Conservation (phyloP, 768 basidiomycete genomes). For the Pulveroboletus frians region DNA sequence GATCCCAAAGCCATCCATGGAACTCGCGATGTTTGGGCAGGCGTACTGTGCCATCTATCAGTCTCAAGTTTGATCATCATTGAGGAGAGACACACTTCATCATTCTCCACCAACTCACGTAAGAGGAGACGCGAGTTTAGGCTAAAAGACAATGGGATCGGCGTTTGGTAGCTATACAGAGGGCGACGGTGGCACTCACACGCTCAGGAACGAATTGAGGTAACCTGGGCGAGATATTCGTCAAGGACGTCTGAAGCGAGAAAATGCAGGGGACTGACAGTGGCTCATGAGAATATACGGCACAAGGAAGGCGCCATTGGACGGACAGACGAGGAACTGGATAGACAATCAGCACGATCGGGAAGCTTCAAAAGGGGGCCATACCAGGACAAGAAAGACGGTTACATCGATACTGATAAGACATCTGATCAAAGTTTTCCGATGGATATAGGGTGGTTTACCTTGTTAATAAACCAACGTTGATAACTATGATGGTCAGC, state of each 20-base stretch:
- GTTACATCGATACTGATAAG: conserved; percentile 27
- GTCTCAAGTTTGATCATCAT: neutral
- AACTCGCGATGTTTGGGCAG: conserved; percentile 25
- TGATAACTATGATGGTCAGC: conserved; percentile 31
- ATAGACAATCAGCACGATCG: neutral
- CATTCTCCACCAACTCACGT: conserved; percentile 24
- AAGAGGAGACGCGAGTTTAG: conserved; percentile 28
- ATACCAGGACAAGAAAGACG: conserved; percentile 24
- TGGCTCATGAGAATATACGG: conserved; percentile 37
- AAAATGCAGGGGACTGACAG: conserved; percentile 16
- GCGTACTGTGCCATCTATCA: conserved; percentile 15
- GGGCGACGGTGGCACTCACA: conserved; percentile 20
- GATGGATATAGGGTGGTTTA: conserved; percentile 1
- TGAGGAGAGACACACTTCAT: conserved; percentile 15
- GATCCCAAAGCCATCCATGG: conserved; percentile 17
- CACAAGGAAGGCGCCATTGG: conserved; percentile 33
- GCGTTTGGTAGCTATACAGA: neutral
- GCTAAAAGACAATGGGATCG: conserved; percentile 3
- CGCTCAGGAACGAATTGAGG: conserved; percentile 35
- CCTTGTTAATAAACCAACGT: conserved; percentile 35
- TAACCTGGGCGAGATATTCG: conserved; percentile 22
- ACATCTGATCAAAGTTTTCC: neutral
- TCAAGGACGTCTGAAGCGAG: neutral
- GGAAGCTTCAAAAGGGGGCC: neutral
- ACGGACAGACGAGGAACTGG: conserved; percentile 34